Percentiles rank a stretch among this genome's conserved stretches.
Evolutionary conservation across 2,329 filamentous ascomycete species (phyloP).

Genomic region (Aspergillus texensis): DNA sequence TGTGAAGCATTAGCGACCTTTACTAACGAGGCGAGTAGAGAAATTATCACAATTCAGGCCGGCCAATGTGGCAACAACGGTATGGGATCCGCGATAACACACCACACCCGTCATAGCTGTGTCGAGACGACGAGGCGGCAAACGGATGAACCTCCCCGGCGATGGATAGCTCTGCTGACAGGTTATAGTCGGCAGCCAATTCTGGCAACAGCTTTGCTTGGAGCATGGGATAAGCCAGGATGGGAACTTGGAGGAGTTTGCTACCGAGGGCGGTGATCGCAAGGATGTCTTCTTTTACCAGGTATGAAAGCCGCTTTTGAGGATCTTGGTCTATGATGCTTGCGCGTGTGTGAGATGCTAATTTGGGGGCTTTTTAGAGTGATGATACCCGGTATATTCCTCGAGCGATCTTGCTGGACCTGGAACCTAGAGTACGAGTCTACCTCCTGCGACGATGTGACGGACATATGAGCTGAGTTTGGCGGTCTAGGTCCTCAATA

Average conservation of each 20-base stretch:
- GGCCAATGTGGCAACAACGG: slow-evolving; percentile 99
- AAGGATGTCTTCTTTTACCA: slow-evolving; percentile 99
- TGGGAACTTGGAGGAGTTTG: slow-evolving; percentile 96
- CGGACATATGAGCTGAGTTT: slow-evolving; percentile 1
- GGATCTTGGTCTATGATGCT: not conserved
- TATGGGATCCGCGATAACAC: slow-evolving; percentile 50
- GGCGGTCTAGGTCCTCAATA: slow-evolving; percentile 70
- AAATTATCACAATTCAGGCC: slow-evolving; percentile 99
- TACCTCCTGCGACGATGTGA: not conserved
- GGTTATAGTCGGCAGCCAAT: slow-evolving; percentile 82
- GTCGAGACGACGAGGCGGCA: not conserved
- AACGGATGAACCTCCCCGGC: not conserved
- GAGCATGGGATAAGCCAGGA: slow-evolving; percentile 98
- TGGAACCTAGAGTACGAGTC: slow-evolving; percentile 77
- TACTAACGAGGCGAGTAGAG: slow-evolving; percentile 56
- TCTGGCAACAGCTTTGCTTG: slow-evolving; percentile 98
- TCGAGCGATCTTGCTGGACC: slow-evolving; percentile 88
- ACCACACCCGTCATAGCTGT: not conserved
- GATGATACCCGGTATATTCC: slow-evolving; percentile 99
- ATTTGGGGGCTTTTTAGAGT: slow-evolving; percentile 57
- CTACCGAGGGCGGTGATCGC: slow-evolving; percentile 93
- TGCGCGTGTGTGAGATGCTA: not conserved
- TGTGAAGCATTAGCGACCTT: slow-evolving; percentile 5
- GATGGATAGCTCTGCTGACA: slow-evolving; percentile 34
- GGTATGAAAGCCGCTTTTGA: slow-evolving; percentile 32